A percentile compares a stretch with the other conserved stretches of the same genome.
Conservation (phyloP, 1,284 basidiomycete genomes). For the Dichomitus squalens region DNA sequence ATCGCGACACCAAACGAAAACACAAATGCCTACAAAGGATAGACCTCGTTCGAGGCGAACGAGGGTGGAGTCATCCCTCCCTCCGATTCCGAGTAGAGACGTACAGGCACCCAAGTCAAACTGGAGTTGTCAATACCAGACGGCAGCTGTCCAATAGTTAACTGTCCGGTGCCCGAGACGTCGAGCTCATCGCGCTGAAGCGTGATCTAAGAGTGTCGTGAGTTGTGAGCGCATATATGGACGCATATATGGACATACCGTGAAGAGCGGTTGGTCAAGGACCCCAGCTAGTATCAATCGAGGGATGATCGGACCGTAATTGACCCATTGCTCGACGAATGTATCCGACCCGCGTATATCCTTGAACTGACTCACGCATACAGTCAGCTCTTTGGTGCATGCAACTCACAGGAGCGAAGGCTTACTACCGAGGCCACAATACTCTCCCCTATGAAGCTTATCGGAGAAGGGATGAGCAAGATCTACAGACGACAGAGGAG, state of each 20-base stretch:
- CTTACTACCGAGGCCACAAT: slow-evolving; percentile 37
- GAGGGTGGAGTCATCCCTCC: slow-evolving; percentile 40
- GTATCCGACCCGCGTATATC: slow-evolving; percentile 37
- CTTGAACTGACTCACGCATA: slow-evolving; percentile 27
- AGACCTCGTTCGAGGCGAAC: slow-evolving; percentile 39
- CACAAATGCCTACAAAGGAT: slow-evolving; percentile 33
- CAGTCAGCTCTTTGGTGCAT: not conserved
- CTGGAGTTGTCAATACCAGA: slow-evolving; percentile 40
- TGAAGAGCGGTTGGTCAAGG: slow-evolving; percentile 49
- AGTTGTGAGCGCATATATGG: not conserved
- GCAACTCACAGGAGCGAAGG: not conserved
- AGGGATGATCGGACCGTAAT: slow-evolving; percentile 47
- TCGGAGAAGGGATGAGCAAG: not conserved
- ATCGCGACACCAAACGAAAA: not conserved
- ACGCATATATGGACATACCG: slow-evolving; percentile 25
- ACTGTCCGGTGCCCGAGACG: slow-evolving; percentile 37
- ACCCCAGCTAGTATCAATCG: slow-evolving; percentile 44
- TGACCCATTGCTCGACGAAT: slow-evolving; percentile 41
- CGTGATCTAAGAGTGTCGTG: slow-evolving; percentile 28
- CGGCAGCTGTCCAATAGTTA: slow-evolving; percentile 45
- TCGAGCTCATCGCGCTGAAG: slow-evolving; percentile 46
- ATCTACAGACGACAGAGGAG: too few species aligned
- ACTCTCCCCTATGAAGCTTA: slow-evolving; percentile 42
- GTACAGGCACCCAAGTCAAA: slow-evolving; percentile 47
- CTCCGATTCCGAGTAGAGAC: slow-evolving; percentile 38